Conservation (phyloP, 1,139 yeast genomes). For the Saccharomycopsis hybrid region DNA sequence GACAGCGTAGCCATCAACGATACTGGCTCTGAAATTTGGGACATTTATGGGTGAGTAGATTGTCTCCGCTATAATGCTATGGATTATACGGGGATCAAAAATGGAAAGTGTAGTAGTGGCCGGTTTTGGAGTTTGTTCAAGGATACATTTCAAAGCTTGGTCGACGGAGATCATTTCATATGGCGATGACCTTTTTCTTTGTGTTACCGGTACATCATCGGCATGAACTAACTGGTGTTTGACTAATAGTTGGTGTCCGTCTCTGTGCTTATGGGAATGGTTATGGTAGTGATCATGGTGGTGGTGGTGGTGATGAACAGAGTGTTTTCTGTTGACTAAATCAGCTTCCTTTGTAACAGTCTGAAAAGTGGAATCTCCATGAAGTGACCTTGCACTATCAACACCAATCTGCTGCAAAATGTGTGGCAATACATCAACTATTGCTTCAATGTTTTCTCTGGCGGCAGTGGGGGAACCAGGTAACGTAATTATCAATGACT, state of each 20-base stretch:
- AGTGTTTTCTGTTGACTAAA: conserved; percentile 8
- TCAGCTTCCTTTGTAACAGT: background rate
- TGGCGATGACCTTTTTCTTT: conserved; percentile 39
- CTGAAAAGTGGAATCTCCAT: conserved; percentile 21
- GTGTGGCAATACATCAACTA: conserved; percentile 35
- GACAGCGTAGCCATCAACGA: conserved; percentile 49
- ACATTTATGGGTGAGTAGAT: conserved; percentile 33
- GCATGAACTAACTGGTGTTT: conserved; percentile 28
- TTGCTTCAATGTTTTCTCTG: conserved; percentile 35
- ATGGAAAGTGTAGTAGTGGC: conserved; percentile 25
- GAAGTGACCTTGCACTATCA: conserved; percentile 34
- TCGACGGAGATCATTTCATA: conserved; percentile 38
- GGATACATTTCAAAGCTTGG: conserved; percentile 32
- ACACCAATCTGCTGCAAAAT: conserved; percentile 34
- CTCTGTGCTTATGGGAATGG: conserved; percentile 1
- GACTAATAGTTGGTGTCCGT: conserved; percentile 8
- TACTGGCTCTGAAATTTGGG: conserved; percentile 43
- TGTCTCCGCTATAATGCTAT: conserved; percentile 36
- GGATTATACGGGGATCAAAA: conserved; percentile 28
- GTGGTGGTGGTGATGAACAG: conserved; percentile 23
- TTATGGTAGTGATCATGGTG: conserved; percentile 23
- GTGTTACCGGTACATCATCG: conserved; percentile 33
- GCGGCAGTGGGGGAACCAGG: conserved; percentile 48
- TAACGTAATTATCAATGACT: conserved; percentile 35
- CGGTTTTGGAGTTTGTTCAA: conserved; percentile 27